phyloP scores from a whole-genome alignment of 108 stramenopile genomes.

The Nitzschia putrida region DNA sequence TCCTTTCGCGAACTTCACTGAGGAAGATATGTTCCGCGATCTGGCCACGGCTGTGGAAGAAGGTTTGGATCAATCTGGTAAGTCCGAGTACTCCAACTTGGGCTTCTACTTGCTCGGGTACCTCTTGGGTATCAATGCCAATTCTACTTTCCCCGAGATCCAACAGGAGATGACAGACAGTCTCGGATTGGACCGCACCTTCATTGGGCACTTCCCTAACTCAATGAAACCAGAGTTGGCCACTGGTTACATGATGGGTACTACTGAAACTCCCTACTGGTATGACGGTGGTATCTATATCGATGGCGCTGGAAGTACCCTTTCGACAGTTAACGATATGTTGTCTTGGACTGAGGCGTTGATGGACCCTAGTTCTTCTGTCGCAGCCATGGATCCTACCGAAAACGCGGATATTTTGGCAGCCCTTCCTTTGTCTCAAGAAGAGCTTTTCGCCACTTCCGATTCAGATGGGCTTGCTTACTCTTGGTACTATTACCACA shows the following conservation, averaged over 20 bases:
- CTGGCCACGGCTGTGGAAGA: neutral
- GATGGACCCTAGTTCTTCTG: neutral
- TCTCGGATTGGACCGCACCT: neutral
- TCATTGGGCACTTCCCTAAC: neutral
- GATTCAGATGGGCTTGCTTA: neutral
- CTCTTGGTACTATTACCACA: neutral
- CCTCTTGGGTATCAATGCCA: neutral
- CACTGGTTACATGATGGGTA: neutral
- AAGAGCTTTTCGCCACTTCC: neutral
- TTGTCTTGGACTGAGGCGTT: neutral
- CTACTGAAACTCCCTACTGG: neutral
- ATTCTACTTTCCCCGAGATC: neutral
- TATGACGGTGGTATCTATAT: conserved; percentile 1
- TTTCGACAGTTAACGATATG: neutral
- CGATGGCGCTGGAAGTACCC: neutral
- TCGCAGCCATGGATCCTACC: neutral
- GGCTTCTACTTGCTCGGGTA: neutral
- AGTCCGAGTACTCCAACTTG: neutral
- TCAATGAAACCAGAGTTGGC: neutral
- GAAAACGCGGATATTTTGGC: neutral
- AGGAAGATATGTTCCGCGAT: neutral
- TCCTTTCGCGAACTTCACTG: neutral
- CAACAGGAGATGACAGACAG: neutral
- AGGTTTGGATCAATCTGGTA: neutral
- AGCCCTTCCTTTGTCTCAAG: neutral